Base-by-base conservation (phyloP, 768 basidiomycete genomes). In the Dioszegia hungarica region DNA sequence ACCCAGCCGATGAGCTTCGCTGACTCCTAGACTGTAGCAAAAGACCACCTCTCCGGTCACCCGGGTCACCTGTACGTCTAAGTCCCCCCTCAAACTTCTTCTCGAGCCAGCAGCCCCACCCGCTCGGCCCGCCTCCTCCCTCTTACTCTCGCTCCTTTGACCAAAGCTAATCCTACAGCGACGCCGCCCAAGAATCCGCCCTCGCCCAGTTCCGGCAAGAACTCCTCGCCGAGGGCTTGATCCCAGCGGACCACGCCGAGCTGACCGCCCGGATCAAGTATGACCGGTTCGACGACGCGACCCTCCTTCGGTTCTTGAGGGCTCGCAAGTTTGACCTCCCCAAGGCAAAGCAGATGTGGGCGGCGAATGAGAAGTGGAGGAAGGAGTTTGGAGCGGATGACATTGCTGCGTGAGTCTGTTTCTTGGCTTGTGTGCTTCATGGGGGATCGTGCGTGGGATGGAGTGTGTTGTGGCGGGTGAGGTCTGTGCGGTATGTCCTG, bases 241-340 rank as follows among this genome's bases (percentile, higher is more conserved):
- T 70, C 60, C 77, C 74, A 4, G 62, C 56, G 22, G 58, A 70
- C 54, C 48, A 48, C 20, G 61, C 60, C 19, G 58, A 60, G 14
- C 27, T 60, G 8, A 64, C 51, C 41, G 45, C 64, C 11, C 49
- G 55, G 15, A 53, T 70, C 31, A 72, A 67, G 4, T 76, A 73
- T 53, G 70, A 71, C 62, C 70, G 75, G 33, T 77, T 72, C 57
- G 75, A 76, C 60, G 78, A 78, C 60, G 56, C 50, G 22, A 75
- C 73, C n/a, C 63, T 78, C 11, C 63, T 78, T 22, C 70, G 92
- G 70, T 99, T 94, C 79, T 79, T 97, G 59, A 83, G 95, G 33
- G 95, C 94, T 5, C 82, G 95, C 64, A 92, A 88, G 77, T 99
- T 97, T 63, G 91, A 98, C 78, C 75, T 94, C 9, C 75, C 73